These are phyloP conservation scores for Jasminum sambac DNA, from an alignment of 257 asterid genomes.

Conservation along the genomic window DNA sequence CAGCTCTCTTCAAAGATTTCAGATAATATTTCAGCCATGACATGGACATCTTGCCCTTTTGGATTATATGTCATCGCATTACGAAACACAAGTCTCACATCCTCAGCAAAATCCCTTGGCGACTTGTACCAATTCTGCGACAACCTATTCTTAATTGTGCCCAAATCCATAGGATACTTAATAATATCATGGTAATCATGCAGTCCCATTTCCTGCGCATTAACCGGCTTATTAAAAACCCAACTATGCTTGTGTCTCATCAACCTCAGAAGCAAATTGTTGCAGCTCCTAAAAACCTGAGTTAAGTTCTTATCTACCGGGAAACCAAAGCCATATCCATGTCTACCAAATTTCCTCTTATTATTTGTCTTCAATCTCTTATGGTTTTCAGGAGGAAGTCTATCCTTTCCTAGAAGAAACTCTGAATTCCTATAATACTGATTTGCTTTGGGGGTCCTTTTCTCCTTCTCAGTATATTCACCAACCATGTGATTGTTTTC, in stretches of 20 bases:
- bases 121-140: constrained; percentile 68
- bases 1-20: constrained; percentile 82
- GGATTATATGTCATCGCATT: constrained; percentile 97
- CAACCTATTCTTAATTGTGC: constrained; percentile 69
- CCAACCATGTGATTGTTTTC: constrained; percentile 42
- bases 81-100: constrained; percentile 79
- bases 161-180: constrained; percentile 90
- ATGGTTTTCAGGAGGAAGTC: constrained; percentile 76
- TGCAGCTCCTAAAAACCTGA: constrained; percentile 60
- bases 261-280: constrained; percentile 70
- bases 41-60: constrained; percentile 82
- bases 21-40: constrained; percentile 73
- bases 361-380: constrained; percentile 66
- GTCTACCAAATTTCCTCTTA: constrained; percentile 52
- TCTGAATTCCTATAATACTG: constrained; percentile 80
- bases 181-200: constrained; percentile 80
- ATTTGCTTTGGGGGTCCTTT: constrained; percentile 92
- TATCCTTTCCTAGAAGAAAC: constrained; percentile 85
- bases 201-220: constrained; percentile 60
- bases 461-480: constrained; percentile 77
- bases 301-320: constrained; percentile 49
- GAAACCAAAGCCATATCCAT: constrained; percentile 45
- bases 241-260: constrained; percentile 88
- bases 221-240: constrained; percentile 88
- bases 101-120: constrained; percentile 78